phyloP scores from a whole-genome alignment of 148 eudicot genomes.

The Beta vulgaris region DNA sequence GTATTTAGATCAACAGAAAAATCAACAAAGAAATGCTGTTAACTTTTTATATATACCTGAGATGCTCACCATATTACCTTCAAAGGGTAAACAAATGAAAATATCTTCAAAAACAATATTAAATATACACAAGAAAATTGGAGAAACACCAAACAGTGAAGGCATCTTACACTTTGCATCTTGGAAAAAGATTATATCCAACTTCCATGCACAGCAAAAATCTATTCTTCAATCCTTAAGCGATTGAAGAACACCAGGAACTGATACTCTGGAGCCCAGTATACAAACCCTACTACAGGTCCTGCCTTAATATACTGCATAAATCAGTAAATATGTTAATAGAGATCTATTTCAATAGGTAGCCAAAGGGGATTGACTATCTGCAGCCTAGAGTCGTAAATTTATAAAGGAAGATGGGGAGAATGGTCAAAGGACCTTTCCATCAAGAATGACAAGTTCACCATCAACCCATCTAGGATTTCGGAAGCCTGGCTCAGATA shows the following conservation, averaged over 20 bases:
- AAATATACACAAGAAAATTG: no score
- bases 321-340: slow-evolving; percentile 23
- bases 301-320: slow-evolving; percentile 81
- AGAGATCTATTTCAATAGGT: background rate
- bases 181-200: background rate
- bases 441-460: slow-evolving; percentile 93
- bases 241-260: slow-evolving; percentile 92
- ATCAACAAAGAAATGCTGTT: background rate
- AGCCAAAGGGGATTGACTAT: background rate
- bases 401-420: background rate
- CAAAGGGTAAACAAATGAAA: no score
- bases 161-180: slow-evolving; percentile 4
- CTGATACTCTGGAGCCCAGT: slow-evolving; percentile 86
- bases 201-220: slow-evolving; percentile 26
- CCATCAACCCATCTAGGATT: slow-evolving; percentile 99
- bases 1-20: background rate
- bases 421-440: slow-evolving; percentile 52
- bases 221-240: slow-evolving; percentile 64
- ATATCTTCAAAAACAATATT: background rate
- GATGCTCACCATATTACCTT: background rate
- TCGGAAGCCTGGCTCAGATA: slow-evolving; percentile 75
- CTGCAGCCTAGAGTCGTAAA: background rate
- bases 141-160: background rate
- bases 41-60: no score
- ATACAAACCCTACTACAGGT: slow-evolving; percentile 90